Conservation (phyloP, 2,329 filamentous ascomycete species). For the Fonsecaea nubica region DNA sequence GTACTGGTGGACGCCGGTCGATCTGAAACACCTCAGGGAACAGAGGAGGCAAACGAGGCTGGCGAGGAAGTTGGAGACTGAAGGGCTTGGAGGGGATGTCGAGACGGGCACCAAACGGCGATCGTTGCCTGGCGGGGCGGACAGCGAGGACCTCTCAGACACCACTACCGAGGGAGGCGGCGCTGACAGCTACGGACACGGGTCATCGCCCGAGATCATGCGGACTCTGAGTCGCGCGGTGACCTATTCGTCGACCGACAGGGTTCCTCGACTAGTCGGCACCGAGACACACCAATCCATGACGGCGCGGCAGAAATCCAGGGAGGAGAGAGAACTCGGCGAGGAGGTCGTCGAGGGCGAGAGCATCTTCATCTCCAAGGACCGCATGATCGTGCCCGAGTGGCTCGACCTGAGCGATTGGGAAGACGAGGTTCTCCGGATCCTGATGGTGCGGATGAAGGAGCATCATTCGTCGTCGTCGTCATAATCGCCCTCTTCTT, state of each 20-base stretch:
- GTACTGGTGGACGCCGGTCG: constrained; percentile 63
- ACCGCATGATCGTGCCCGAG: constrained; percentile 33
- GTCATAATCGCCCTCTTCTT: neutral
- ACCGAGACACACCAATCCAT: neutral
- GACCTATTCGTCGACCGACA: constrained; percentile 18
- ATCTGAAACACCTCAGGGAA: constrained; percentile 31
- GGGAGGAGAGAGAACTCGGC: neutral
- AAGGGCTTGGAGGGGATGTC: constrained; percentile 8
- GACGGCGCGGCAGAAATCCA: neutral
- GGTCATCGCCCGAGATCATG: neutral
- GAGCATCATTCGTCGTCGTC: neutral
- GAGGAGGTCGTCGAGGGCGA: constrained; percentile 6
- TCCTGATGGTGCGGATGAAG: constrained; percentile 34
- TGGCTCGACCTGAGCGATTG: constrained; percentile 33
- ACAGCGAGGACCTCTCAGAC: constrained; percentile 22
- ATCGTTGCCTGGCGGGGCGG: neutral
- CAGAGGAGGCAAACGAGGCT: constrained; percentile 17
- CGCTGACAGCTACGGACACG: neutral
- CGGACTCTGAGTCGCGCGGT: constrained; percentile 1
- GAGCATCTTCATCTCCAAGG: constrained; percentile 31
- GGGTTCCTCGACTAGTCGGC: constrained; percentile 7
- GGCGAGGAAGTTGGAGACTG: neutral
- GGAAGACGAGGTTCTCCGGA: constrained; percentile 35
- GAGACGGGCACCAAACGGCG: constrained; percentile 13
- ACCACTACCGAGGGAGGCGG: constrained; percentile 4